A percentile compares a stretch with the other conserved stretches of the same genome.
Conservation (phyloP, 1,139 yeast genomes). For the Pichia sp. region DNA sequence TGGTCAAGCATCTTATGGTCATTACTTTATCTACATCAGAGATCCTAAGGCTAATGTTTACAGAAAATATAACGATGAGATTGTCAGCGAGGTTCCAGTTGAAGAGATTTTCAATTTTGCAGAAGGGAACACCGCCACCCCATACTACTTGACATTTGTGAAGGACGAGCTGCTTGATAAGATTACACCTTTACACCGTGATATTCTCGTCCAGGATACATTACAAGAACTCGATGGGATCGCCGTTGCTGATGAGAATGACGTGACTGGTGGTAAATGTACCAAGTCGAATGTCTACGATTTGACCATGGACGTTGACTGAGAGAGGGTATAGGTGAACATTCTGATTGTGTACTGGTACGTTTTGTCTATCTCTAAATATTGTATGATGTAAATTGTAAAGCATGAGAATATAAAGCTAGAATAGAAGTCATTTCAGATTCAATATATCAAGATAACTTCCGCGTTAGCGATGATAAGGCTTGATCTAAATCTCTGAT, state of each 20-base stretch:
- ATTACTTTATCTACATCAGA: conserved; percentile 89
- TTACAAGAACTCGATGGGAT: conserved; percentile 6
- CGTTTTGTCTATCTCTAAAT: no score
- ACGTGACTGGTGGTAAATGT: background rate
- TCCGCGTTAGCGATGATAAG: conserved; percentile 21
- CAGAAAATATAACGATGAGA: conserved; percentile 90
- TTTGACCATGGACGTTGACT: conserved; percentile 11
- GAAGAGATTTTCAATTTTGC: conserved; percentile 71
- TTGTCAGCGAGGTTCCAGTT: conserved; percentile 69
- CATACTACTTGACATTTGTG: conserved; percentile 83
- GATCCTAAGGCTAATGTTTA: conserved; percentile 63
- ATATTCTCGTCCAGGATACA: conserved; percentile 15
- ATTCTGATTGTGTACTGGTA: no score
- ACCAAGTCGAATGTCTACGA: background rate
- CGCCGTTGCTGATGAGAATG: no score
- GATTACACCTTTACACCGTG: conserved; percentile 63
- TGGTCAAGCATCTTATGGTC: conserved; percentile 95
- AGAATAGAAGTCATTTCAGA: no score
- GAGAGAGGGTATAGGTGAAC: no score
- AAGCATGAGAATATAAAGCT: no score
- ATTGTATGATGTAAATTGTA: no score
- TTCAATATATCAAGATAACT: no score
- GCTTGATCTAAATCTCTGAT: conserved; percentile 57
- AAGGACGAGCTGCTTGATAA: conserved; percentile 53
- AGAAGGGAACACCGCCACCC: conserved; percentile 81